Evolutionary conservation across 805 yeast species (phyloP).

Genomic region (Ogataea dorogensis): DNA sequence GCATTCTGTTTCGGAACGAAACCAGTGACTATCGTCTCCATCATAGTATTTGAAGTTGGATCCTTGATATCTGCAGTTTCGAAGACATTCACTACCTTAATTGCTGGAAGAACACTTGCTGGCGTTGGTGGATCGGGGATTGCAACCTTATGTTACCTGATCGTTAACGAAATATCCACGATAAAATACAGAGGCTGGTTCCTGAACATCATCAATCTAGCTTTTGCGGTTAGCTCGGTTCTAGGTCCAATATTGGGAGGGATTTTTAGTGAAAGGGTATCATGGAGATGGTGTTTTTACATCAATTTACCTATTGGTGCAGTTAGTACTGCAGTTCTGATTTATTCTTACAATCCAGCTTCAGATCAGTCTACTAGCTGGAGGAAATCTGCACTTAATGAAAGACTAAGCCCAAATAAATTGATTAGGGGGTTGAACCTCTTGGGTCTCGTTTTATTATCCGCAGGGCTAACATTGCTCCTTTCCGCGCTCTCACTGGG

Average conservation of each 20-base stretch:
- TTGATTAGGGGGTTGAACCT: slow-evolving; percentile 10
- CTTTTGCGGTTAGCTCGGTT: slow-evolving; percentile 51
- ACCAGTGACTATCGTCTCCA: slow-evolving; percentile 44
- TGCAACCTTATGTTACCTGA: slow-evolving; percentile 53
- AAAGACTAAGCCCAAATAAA: not conserved
- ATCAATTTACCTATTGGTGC: slow-evolving; percentile 68
- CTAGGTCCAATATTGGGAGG: slow-evolving; percentile 70
- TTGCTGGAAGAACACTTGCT: slow-evolving; percentile 68
- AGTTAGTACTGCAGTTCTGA: slow-evolving; percentile 44
- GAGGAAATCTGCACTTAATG: not conserved
- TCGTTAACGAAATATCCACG: slow-evolving; percentile 56
- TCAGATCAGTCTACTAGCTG: slow-evolving; percentile 1
- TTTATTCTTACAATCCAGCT: slow-evolving; percentile 10
- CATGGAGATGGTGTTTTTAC: slow-evolving; percentile 80
- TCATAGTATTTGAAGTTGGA: slow-evolving; percentile 59
- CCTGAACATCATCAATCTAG: slow-evolving; percentile 39
- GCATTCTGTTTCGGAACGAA: slow-evolving; percentile 60
- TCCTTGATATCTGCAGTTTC: slow-evolving; percentile 59
- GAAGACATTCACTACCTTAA: slow-evolving; percentile 53
- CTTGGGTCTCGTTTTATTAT: slow-evolving; percentile 39
- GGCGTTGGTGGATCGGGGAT: slow-evolving; percentile 76
- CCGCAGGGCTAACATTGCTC: slow-evolving; percentile 44
- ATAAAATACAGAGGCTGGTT: slow-evolving; percentile 38
- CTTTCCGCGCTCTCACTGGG: slow-evolving; percentile 58
- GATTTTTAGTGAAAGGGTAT: slow-evolving; percentile 49